phyloP scores from a whole-genome alignment of 495 filamentous ascomycete genomes.

The Parmelia sp. region DNA sequence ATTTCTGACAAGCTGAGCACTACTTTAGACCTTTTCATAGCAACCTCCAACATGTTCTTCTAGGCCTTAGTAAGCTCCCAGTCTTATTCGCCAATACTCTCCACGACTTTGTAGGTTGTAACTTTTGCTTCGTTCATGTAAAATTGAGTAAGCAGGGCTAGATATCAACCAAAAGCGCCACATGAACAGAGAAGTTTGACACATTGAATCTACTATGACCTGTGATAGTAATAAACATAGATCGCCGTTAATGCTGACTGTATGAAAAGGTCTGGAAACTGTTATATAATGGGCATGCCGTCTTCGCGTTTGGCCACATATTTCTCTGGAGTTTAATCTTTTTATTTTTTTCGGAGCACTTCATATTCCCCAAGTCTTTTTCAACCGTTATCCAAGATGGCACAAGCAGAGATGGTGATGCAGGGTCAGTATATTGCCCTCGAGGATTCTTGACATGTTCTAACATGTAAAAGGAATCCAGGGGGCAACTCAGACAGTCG shows the following conservation, averaged over 20 bases:
- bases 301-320: neutral
- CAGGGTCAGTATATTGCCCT: neutral
- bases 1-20: neutral
- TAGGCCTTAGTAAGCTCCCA: neutral
- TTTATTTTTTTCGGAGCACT: neutral
- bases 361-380: neutral
- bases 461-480: conserved; percentile 2
- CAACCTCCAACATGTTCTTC: neutral
- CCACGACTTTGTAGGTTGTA: neutral
- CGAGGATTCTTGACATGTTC: neutral
- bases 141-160: neutral
- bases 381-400: neutral
- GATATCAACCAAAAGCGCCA: too few species aligned
- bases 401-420: conserved; percentile 1
- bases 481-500: conserved; percentile 7
- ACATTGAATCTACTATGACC: neutral
- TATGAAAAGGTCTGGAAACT: neutral
- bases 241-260: neutral
- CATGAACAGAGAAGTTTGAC: neutral
- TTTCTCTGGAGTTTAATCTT: too few species aligned
- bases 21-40: neutral
- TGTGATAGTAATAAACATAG: neutral
- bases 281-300: neutral
- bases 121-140: neutral
- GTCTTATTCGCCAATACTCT: neutral